phyloP scores from a whole-genome alignment of 345 rosid genomes.

The Brassica carinata region DNA sequence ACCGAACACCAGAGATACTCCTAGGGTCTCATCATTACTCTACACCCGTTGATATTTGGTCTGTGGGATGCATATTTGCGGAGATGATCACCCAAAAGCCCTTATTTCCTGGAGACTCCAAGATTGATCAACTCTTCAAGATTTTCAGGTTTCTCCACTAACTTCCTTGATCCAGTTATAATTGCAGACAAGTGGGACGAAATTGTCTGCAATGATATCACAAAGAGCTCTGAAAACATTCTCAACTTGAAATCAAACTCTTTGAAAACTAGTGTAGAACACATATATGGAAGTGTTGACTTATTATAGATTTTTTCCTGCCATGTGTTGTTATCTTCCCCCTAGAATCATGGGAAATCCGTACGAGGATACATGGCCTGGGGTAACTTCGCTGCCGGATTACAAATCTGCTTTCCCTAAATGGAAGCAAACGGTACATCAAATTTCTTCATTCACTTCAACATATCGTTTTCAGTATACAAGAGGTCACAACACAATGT shows the following conservation, averaged over 20 bases:
- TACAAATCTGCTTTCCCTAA: conserved; percentile 55
- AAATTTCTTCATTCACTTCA: background rate
- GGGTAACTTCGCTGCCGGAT: too few relatives aligned
- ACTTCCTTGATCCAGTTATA: background rate
- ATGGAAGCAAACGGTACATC: conserved; percentile 78
- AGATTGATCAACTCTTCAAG: conserved; percentile 93
- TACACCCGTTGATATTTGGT: conserved; percentile 98
- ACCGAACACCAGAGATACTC: conserved; percentile 97
- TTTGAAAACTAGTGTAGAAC: background rate
- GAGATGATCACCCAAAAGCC: conserved; percentile 98
- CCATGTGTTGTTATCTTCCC: background rate
- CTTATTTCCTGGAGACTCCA: conserved; percentile 96
- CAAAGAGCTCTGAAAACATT: background rate
- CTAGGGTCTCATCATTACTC: conserved; percentile 98
- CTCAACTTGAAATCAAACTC: background rate
- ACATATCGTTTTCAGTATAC: background rate
- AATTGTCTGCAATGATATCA: conserved; percentile 9
- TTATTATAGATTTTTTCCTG: conserved; percentile 1
- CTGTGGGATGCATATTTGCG: conserved; percentile 98
- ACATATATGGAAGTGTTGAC: background rate
- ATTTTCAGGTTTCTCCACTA: conserved; percentile 74
- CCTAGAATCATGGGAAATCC: conserved; percentile 52
- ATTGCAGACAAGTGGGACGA: background rate
- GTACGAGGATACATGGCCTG: too few relatives aligned
- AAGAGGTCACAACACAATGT: background rate